Evolutionary conservation across 805 yeast genomes (phyloP).

Genomic region (Yamadazyma sp.): DNA sequence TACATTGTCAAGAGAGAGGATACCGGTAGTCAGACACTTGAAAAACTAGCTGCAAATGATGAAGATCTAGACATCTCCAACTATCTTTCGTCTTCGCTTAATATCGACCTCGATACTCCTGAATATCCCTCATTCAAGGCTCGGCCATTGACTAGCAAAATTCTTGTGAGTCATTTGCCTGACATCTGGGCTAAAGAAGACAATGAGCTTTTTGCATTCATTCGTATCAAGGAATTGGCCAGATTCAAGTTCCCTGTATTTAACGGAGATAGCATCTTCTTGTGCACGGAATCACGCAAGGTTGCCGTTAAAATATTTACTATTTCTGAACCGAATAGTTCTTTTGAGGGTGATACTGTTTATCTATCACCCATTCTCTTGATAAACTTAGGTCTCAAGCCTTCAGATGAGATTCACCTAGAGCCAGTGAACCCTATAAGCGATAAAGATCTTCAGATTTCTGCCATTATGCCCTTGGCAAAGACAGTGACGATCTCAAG

Average conservation of each 20-base stretch:
- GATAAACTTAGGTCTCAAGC: constrained; percentile 46
- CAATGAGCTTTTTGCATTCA: constrained; percentile 35
- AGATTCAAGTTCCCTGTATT: constrained; percentile 55
- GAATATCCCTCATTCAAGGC: constrained; percentile 20
- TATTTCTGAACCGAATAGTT: constrained; percentile 59
- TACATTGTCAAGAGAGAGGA: constrained; percentile 44
- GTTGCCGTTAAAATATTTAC: constrained; percentile 50
- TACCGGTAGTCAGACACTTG: neutral
- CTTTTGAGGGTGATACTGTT: constrained; percentile 36
- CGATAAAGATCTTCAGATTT: constrained; percentile 17
- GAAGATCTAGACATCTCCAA: constrained; percentile 27
- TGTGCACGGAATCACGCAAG: constrained; percentile 19
- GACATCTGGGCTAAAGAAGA: constrained; percentile 32
- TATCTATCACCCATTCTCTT: constrained; percentile 65
- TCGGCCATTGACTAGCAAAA: constrained; percentile 29
- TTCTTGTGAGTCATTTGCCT: constrained; percentile 25
- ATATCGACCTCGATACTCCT: constrained; percentile 14
- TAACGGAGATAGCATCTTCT: constrained; percentile 63
- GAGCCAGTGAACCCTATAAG: constrained; percentile 13
- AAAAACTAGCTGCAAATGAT: constrained; percentile 14
- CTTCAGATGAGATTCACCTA: constrained; percentile 18
- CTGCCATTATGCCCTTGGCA: constrained; percentile 48
- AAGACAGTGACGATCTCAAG: constrained; percentile 64
- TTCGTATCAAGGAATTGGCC: constrained; percentile 51
- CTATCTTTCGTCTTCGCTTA: constrained; percentile 31